Percentiles rank a stretch among this genome's conserved stretches.
These are phyloP conservation scores for Ogataea glucozyma DNA, from an alignment of 805 yeast species.

Conservation along the genomic window DNA sequence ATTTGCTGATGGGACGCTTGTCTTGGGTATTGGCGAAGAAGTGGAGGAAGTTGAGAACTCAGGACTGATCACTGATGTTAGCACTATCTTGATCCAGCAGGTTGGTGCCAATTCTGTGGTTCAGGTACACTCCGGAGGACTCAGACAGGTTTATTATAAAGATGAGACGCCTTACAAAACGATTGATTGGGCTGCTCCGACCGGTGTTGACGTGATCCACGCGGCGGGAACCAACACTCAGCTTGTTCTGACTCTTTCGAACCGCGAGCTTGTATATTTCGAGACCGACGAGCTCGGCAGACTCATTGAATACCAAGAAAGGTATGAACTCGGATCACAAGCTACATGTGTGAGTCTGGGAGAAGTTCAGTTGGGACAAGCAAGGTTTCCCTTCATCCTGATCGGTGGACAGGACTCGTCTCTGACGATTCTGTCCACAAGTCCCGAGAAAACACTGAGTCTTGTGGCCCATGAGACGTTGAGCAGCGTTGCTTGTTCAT, in stretches of 20 bases:
- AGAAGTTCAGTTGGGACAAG: constrained; percentile 47
- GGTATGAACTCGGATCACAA: constrained; percentile 52
- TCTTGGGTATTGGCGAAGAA: constrained; percentile 75
- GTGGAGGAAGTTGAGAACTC: constrained; percentile 70
- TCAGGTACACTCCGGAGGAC: constrained; percentile 73
- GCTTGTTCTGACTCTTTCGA: constrained; percentile 68
- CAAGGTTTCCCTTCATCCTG: constrained; percentile 58
- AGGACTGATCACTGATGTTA: constrained; percentile 53
- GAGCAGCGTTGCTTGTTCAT: constrained; percentile 41
- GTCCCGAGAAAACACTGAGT: constrained; percentile 59
- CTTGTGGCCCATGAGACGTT: constrained; percentile 65
- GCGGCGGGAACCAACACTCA: constrained; percentile 69
- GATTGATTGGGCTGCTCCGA: constrained; percentile 81
- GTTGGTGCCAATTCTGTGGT: constrained; percentile 63
- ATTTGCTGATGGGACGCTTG: constrained; percentile 65
- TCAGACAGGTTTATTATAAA: constrained; percentile 52
- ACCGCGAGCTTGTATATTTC: constrained; percentile 76
- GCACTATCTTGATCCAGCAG: constrained; percentile 69
- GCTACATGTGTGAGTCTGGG: constrained; percentile 52
- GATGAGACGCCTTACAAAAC: constrained; percentile 33
- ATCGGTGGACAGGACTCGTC: constrained; percentile 74
- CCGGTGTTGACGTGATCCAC: constrained; percentile 62
- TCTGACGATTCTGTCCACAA: constrained; percentile 64
- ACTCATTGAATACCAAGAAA: constrained; percentile 68
- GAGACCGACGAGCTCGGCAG: constrained; percentile 69